Evolutionary conservation across 495 filamentous ascomycete species (phyloP).

Genomic region (Durotheca rogersii): DNA sequence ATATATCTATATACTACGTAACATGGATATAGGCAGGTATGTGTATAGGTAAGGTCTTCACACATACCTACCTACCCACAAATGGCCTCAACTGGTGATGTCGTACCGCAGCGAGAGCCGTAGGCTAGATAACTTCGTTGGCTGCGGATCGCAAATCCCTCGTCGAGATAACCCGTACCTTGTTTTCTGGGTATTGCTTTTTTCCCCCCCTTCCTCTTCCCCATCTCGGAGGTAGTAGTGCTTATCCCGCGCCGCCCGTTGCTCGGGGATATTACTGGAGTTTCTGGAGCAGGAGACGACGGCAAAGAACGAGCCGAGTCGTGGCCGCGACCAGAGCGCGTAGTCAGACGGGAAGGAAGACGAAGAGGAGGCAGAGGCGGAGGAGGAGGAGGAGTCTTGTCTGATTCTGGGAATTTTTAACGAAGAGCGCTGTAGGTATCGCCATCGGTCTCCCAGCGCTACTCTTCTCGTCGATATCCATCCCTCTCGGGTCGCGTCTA

Average conservation of each 20-base stretch:
- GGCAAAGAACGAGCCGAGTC: too few species aligned
- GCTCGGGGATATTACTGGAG: too few species aligned
- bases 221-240: constrained; percentile 14
- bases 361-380: not conserved
- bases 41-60: not conserved
- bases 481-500: constrained; percentile 14
- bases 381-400: constrained; percentile 15
- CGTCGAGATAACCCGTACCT: not conserved
- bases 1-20: not conserved
- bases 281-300: too few species aligned
- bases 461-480: not conserved
- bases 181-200: constrained; percentile 14
- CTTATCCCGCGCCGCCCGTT: constrained; percentile 15
- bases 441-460: not conserved
- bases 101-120: constrained; percentile 14
- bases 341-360: constrained; percentile 10
- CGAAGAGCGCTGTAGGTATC: constrained; percentile 7
- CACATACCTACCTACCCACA: not conserved
- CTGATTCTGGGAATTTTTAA: constrained; percentile 28
- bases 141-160: constrained; percentile 8
- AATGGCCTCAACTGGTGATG: constrained; percentile 11
- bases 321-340: constrained; percentile 5
- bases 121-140: constrained; percentile 10
- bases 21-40: not conserved
- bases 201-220: not conserved